A percentile compares a stretch with the other conserved stretches of the same genome.
These are phyloP conservation scores for Coprinellus micaceus DNA, from an alignment of 768 basidiomycete genomes.

Conservation along the genomic window DNA sequence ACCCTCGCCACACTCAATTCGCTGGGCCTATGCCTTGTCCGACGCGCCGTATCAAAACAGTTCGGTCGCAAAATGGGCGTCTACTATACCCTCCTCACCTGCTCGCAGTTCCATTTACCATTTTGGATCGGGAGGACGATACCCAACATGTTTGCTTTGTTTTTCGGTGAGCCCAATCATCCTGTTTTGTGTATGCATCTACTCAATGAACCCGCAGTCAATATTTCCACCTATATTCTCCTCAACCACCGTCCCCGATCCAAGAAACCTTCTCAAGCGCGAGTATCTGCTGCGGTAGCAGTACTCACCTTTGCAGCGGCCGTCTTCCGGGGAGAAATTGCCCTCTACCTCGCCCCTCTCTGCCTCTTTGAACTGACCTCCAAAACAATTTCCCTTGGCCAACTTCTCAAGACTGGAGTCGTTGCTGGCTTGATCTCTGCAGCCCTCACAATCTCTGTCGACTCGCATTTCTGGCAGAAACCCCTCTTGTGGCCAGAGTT, in stretches of 20 bases:
- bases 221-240: conserved; percentile 48
- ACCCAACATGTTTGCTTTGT: conserved; percentile 75
- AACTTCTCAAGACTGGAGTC: conserved; percentile 48
- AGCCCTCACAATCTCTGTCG: conserved; percentile 65
- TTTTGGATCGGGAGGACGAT: conserved; percentile 94
- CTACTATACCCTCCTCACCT: conserved; percentile 65
- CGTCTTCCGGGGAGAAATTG: conserved; percentile 79
- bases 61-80: conserved; percentile 59
- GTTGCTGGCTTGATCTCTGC: conserved; percentile 43
- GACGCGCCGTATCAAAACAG: conserved; percentile 55
- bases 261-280: conserved; percentile 29
- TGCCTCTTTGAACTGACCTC: conserved; percentile 48
- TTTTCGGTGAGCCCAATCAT: conserved; percentile 2
- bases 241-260: conserved; percentile 42
- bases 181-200: not conserved
- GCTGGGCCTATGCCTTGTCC: conserved; percentile 55
- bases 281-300: conserved; percentile 42
- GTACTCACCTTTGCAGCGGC: conserved; percentile 65
- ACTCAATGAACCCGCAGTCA: conserved; percentile 40
- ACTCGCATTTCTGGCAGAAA: conserved; percentile 83
- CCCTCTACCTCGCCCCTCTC: conserved; percentile 60
- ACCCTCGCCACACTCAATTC: conserved; percentile 67
- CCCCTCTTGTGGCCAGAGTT: conserved; percentile 86
- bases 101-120: conserved; percentile 85
- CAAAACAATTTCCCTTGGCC: conserved; percentile 38